Evolutionary conservation across 148 eudicot genomes (phyloP), one percentile per base, ranked within the genome.

Genomic region (Agrostemma githago): DNA sequence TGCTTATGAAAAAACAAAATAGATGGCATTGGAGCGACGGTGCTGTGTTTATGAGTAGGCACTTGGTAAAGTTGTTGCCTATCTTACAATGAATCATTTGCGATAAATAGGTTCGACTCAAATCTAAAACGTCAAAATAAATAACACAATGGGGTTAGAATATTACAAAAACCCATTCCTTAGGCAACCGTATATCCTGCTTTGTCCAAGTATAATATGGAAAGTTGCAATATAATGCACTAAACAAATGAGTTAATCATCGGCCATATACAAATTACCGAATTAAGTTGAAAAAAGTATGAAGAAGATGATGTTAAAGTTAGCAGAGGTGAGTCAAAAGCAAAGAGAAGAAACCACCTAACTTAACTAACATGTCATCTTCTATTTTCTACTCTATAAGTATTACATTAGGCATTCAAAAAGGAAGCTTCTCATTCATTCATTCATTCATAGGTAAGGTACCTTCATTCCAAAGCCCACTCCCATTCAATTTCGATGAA

Each of bases 341-440:
- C 14, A 68, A 43, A 68, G 37, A 68, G 9, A 38, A 17, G 38
- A 68, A 5, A 68, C 71, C 38, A 67, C 71, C 71, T 20, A 68
- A 68, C 71, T 68, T 44, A 46, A 68, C 71, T 20, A 68, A 68
- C 71, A 68, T 68, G 54, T 41, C 26, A 6, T n/a, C 42, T 66
- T 2, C 69, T 2, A 41, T 15, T 41, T 64, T 64, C 44, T 64
- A 10, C 5, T n/a, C n/a, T n/a, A n/a, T n/a, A n/a, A n/a, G n/a
- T 64, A 37, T 63, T 63, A 37, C 44, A 38, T 64, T 14, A 34
- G 12, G 41, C 41, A 63, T 63, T 15, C 53, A 11, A 12, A 11
- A 51, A 51, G 9, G 15, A 4, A 11, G 56, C 11, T 51, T 19
- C 6, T 17, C 6, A 60, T 17, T 17, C 6, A 60, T n/a, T 5